These are phyloP conservation scores for Chimonanthus praecox DNA, from an alignment of 164 flowering plant genomes.

Conservation along the genomic window DNA sequence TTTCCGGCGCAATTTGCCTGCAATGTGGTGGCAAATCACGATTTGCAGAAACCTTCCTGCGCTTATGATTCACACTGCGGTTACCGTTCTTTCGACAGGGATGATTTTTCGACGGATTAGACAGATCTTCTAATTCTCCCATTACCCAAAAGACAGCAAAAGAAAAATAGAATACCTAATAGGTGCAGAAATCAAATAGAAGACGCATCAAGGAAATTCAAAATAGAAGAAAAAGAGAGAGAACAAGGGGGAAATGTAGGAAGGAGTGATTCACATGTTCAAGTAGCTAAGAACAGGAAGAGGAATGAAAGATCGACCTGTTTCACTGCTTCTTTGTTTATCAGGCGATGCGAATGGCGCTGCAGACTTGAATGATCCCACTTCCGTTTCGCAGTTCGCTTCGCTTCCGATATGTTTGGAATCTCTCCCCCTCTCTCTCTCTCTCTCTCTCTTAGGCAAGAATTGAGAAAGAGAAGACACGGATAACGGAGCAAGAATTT, in stretches of 20 bases:
- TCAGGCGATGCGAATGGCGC: too few species aligned
- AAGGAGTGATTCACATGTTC: not conserved
- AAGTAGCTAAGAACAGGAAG: not conserved
- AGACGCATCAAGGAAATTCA: not conserved
- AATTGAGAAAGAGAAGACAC: too few species aligned
- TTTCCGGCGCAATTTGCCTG: slow-evolving; percentile 24
- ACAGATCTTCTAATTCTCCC: not conserved
- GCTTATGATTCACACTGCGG: not conserved
- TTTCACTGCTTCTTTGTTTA: too few species aligned
- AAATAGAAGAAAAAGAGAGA: too few species aligned
- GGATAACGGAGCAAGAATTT: too few species aligned
- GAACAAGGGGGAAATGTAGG: not conserved
- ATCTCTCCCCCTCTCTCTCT: not conserved
- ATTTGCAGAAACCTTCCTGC: slow-evolving; percentile 43
- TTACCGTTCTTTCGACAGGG: not conserved
- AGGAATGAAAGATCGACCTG: too few species aligned
- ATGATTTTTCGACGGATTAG: not conserved
- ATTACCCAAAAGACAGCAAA: not conserved
- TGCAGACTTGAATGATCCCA: too few species aligned
- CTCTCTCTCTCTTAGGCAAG: not conserved
- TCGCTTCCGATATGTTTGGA: too few species aligned
- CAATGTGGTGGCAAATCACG: slow-evolving; percentile 54
- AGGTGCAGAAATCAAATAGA: not conserved
- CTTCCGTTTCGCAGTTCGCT: too few species aligned
- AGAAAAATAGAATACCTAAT: not conserved